These are phyloP conservation scores for Hortiboletus campestris DNA, from an alignment of 768 basidiomycete genomes.

Conservation along the genomic window DNA sequence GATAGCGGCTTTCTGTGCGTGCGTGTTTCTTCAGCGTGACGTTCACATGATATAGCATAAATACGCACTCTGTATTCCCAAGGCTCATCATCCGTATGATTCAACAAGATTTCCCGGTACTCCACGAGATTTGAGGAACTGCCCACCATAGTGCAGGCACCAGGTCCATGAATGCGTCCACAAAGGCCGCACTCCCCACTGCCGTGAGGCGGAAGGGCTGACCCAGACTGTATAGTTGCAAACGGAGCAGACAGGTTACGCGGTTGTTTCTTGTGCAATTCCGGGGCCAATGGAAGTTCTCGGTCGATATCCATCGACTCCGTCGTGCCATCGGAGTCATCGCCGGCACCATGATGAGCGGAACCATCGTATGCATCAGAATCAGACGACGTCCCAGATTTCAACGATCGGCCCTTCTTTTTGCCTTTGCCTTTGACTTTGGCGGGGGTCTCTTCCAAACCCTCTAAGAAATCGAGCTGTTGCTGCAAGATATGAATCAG, in stretches of 20 bases:
- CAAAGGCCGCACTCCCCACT: conserved; percentile 58
- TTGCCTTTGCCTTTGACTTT: conserved; percentile 37
- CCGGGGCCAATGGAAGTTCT: background rate
- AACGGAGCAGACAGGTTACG: background rate
- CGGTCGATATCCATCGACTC: conserved; percentile 20
- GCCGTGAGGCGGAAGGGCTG: conserved; percentile 4
- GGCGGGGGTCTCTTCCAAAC: conserved; percentile 37
- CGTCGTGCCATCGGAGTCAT: conserved; percentile 25
- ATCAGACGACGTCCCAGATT: conserved; percentile 36
- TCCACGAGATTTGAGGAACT: conserved; percentile 64
- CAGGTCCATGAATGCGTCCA: conserved; percentile 47
- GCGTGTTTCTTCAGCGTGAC: conserved; percentile 5
- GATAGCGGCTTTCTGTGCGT: conserved; percentile 58
- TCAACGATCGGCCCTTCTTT: conserved; percentile 33
- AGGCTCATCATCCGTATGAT: conserved; percentile 64
- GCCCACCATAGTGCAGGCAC: conserved; percentile 62
- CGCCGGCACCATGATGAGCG: conserved; percentile 12
- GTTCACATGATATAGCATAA: background rate
- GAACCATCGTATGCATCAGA: conserved; percentile 39
- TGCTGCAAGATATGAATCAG: conserved; percentile 19
- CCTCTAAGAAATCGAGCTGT: conserved; percentile 32
- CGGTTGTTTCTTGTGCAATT: conserved; percentile 3
- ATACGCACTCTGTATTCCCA: conserved; percentile 58
- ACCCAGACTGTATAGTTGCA: background rate
- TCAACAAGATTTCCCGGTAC: conserved; percentile 64